A percentile compares a stretch with the other conserved stretches of the same genome.
Conservation (phyloP, 257 asterid species). For the Petunia axillaris region DNA sequence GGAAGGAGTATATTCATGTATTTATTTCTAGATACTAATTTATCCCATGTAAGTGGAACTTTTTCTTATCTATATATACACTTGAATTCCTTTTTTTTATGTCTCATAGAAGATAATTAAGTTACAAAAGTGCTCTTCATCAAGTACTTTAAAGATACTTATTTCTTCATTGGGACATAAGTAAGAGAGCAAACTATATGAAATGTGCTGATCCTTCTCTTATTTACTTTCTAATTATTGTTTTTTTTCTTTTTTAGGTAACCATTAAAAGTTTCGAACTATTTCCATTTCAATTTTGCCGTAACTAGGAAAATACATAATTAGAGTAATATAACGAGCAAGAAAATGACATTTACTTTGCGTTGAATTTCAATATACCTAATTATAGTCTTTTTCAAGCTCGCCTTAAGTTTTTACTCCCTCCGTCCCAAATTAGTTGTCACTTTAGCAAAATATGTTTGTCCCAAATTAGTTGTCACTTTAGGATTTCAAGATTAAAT, state of each 20-base stretch:
- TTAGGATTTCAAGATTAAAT: not conserved
- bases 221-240: conserved; percentile 1
- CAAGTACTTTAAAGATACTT: not conserved
- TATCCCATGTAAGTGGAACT: conserved; percentile 10
- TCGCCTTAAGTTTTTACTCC: not conserved
- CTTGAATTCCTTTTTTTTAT: not conserved
- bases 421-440: too few relatives aligned
- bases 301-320: not conserved
- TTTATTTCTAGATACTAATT: not conserved
- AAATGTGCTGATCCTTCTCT: conserved; percentile 7
- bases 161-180: not conserved
- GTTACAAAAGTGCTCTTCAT: not conserved
- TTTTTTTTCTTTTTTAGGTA: not conserved
- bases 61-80: not conserved
- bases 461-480: too few relatives aligned
- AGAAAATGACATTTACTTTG: conserved; percentile 18
- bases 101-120: not conserved
- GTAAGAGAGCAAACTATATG: conserved; percentile 21
- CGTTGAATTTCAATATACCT: not conserved
- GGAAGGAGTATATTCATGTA: not conserved
- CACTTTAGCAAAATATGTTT: too few relatives aligned
- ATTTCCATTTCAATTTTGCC: not conserved
- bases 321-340: not conserved
- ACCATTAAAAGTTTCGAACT: not conserved
- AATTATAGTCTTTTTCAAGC: not conserved